These are phyloP conservation scores for Amanita thiersii DNA, from an alignment of 768 basidiomycete species.

Conservation along the genomic window DNA sequence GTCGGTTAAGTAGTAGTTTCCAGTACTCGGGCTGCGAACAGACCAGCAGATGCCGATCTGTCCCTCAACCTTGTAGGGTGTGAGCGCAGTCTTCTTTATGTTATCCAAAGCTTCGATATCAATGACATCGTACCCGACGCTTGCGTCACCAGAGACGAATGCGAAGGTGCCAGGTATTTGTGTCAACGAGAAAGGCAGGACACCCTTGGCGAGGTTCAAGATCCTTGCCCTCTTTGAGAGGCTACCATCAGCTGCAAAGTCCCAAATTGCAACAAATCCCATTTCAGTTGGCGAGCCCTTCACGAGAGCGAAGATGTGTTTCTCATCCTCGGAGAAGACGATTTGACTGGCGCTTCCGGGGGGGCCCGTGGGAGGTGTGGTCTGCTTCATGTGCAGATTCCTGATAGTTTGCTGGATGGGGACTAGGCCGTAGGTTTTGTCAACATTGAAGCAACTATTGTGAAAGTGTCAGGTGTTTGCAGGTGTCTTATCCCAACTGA, in stretches of 20 bases:
- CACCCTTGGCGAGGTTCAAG: background rate
- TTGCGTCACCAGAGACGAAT: background rate
- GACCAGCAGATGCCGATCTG: background rate
- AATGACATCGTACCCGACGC: background rate
- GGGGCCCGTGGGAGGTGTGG: background rate
- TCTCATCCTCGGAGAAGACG: background rate
- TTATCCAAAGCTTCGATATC: background rate
- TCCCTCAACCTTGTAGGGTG: background rate
- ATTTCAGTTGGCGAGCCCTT: background rate
- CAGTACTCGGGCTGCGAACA: conserved; percentile 1
- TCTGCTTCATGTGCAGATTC: background rate
- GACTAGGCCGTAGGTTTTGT: background rate
- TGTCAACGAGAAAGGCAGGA: conserved; percentile 1
- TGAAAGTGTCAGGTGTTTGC: background rate
- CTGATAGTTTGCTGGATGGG: background rate
- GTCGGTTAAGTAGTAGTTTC: conserved; percentile 4
- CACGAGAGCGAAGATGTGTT: background rate
- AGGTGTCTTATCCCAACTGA: background rate
- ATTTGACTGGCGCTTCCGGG: background rate
- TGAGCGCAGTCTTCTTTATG: background rate
- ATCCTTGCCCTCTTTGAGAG: background rate
- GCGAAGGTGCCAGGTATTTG: conserved; percentile 1
- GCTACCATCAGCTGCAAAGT: background rate
- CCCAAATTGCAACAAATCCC: background rate
- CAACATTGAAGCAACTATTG: conserved; percentile 1